phyloP scores from a whole-genome alignment of 2,329 filamentous ascomycete genomes.

The Paraphoma sp. region DNA sequence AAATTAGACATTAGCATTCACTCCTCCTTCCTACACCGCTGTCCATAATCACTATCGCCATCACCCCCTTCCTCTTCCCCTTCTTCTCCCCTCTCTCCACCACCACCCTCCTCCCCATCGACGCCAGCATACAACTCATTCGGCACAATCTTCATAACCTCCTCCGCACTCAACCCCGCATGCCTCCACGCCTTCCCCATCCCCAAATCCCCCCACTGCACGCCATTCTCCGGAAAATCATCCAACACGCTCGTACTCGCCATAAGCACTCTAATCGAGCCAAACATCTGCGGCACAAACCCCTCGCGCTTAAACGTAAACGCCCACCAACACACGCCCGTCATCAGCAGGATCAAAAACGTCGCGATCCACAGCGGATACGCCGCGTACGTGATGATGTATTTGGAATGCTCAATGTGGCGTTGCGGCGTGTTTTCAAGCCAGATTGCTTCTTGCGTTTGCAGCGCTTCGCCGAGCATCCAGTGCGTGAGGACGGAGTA shows the following conservation, averaged over 20 bases:
- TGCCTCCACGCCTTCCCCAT: conserved; percentile 30
- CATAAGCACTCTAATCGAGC: conserved; percentile 38
- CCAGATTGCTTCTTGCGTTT: conserved; percentile 36
- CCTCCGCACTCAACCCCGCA: conserved; percentile 34
- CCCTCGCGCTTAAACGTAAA: conserved; percentile 40
- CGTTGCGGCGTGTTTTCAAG: conserved; percentile 16
- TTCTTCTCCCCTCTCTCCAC: background rate
- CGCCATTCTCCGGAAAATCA: conserved; percentile 30
- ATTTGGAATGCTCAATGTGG: conserved; percentile 29
- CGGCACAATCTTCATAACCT: conserved; percentile 31
- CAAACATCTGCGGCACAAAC: conserved; percentile 44
- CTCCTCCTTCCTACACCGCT: too few species aligned
- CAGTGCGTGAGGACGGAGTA: conserved; percentile 39
- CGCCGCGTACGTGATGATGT: conserved; percentile 30
- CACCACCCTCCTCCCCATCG: background rate
- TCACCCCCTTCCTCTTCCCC: too few species aligned
- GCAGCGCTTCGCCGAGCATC: conserved; percentile 41
- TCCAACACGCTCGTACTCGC: conserved; percentile 35
- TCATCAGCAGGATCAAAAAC: conserved; percentile 38
- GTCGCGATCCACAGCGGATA: conserved; percentile 37
- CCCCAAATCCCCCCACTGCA: conserved; percentile 36
- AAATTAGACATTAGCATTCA: too few species aligned
- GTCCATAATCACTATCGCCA: too few species aligned
- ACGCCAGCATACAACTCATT: conserved; percentile 36
- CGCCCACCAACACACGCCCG: conserved; percentile 38